These are phyloP conservation scores for Allium fistulosum DNA, from an alignment of 106 monocot genomes.

Conservation along the genomic window DNA sequence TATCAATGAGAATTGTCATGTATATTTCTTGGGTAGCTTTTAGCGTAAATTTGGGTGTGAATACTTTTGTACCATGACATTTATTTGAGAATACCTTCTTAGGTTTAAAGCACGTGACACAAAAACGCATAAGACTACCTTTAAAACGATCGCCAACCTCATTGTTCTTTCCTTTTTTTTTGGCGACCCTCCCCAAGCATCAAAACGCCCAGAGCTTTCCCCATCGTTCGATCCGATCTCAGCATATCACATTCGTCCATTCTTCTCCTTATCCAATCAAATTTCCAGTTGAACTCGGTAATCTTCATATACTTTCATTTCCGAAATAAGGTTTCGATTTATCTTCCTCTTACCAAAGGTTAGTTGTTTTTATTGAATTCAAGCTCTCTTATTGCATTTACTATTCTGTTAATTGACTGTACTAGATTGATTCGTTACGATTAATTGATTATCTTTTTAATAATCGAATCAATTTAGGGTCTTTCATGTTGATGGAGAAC, in stretches of 20 bases:
- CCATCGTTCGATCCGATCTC: no score
- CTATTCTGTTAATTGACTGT: background rate
- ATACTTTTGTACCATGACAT: no score
- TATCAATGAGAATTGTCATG: no score
- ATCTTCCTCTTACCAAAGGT: conserved; percentile 1
- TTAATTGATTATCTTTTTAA: conserved; percentile 1
- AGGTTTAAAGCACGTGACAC: no score
- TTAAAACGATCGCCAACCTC: no score
- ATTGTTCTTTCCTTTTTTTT: no score
- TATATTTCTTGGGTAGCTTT: no score
- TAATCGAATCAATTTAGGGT: background rate
- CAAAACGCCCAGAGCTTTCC: no score
- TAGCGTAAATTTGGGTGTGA: no score
- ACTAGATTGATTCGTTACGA: background rate
- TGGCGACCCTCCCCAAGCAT: no score
- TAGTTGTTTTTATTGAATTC: background rate
- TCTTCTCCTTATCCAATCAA: background rate
- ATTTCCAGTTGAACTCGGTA: background rate
- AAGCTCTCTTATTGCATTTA: background rate
- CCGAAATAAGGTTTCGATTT: background rate
- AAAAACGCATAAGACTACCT: no score
- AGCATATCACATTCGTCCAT: background rate
- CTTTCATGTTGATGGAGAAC: conserved; percentile 19
- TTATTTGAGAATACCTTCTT: no score
- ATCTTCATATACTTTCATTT: background rate